Conservation (phyloP, 768 basidiomycete genomes). For the Boletus pseudo-olivaceus region DNA sequence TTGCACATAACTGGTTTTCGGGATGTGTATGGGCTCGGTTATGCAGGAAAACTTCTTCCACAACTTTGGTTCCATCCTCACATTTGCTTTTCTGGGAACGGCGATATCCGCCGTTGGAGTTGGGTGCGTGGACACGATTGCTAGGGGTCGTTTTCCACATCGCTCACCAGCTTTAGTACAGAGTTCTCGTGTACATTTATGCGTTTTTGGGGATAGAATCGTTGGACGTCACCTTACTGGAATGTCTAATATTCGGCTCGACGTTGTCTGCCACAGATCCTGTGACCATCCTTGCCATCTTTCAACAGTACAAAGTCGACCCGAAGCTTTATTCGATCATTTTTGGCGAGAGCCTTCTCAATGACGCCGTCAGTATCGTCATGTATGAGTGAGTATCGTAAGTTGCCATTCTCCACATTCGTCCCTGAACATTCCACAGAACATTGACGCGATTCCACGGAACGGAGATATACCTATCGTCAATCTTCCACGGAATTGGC, state of each 20-base stretch:
- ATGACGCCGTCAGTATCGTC: constrained; percentile 99
- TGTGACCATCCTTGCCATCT: constrained; percentile 96
- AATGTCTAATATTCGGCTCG: constrained; percentile 95
- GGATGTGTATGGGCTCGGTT: background rate
- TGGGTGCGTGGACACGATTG: constrained; percentile 57
- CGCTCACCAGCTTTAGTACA: constrained; percentile 54
- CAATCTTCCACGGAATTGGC: constrained; percentile 94
- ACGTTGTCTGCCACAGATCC: constrained; percentile 97
- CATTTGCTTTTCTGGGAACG: constrained; percentile 91
- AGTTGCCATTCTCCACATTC: background rate
- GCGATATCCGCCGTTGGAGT: constrained; percentile 96
- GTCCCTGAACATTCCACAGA: constrained; percentile 39
- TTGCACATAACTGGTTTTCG: background rate
- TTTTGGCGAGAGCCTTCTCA: constrained; percentile 94
- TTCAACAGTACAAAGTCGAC: constrained; percentile 98
- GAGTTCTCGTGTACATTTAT: constrained; percentile 91
- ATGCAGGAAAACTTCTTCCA: constrained; percentile 95
- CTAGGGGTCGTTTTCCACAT: background rate
- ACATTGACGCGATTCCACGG: constrained; percentile 92
- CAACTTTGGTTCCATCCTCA: constrained; percentile 94
- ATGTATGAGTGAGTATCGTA: constrained; percentile 90
- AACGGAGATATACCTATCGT: constrained; percentile 77
- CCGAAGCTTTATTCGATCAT: constrained; percentile 97
- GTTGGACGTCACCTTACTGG: constrained; percentile 78
- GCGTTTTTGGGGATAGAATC: constrained; percentile 91